Conservation (phyloP, 2,329 filamentous ascomycete species). For the Microsporum canis region DNA sequence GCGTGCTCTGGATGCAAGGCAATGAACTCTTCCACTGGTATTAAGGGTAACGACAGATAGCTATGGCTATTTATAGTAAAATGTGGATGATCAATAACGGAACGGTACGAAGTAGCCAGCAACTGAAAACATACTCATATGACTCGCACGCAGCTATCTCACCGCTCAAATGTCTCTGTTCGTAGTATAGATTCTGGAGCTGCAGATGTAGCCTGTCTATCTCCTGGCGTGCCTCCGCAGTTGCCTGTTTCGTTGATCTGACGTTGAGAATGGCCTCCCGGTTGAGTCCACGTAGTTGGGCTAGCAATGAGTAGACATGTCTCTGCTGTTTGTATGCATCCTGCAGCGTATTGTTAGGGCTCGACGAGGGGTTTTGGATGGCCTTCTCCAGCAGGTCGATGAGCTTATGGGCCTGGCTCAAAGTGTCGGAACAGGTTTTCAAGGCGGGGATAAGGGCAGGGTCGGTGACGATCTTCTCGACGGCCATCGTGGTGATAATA, state of each 20-base stretch:
- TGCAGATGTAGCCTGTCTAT: slow-evolving; percentile 86
- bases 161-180: slow-evolving; percentile 78
- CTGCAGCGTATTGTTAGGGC: slow-evolving; percentile 41
- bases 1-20: slow-evolving; percentile 61
- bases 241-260: slow-evolving; percentile 73
- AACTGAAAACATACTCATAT: slow-evolving; percentile 57
- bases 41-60: slow-evolving; percentile 73
- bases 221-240: slow-evolving; percentile 77
- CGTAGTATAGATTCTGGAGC: slow-evolving; percentile 91
- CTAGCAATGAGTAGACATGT: slow-evolving; percentile 63
- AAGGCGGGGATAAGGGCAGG: slow-evolving; percentile 56
- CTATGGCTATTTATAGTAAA: slow-evolving; percentile 52
- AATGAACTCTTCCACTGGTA: slow-evolving; percentile 74
- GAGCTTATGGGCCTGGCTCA: slow-evolving; percentile 53
- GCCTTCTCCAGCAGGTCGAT: slow-evolving; percentile 37
- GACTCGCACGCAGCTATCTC: slow-evolving; percentile 86
- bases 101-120: neutral
- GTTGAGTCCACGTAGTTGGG: slow-evolving; percentile 71
- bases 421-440: slow-evolving; percentile 59
- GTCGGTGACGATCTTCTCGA: slow-evolving; percentile 51
- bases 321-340: slow-evolving; percentile 68
- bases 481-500: slow-evolving; percentile 36
- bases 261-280: slow-evolving; percentile 69
- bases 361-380: slow-evolving; percentile 31
- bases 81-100: neutral